Percentiles rank a stretch among this genome's conserved stretches.
Evolutionary conservation across 2,329 filamentous ascomycete genomes (phyloP).

Genomic region (Trichophyton simii): DNA sequence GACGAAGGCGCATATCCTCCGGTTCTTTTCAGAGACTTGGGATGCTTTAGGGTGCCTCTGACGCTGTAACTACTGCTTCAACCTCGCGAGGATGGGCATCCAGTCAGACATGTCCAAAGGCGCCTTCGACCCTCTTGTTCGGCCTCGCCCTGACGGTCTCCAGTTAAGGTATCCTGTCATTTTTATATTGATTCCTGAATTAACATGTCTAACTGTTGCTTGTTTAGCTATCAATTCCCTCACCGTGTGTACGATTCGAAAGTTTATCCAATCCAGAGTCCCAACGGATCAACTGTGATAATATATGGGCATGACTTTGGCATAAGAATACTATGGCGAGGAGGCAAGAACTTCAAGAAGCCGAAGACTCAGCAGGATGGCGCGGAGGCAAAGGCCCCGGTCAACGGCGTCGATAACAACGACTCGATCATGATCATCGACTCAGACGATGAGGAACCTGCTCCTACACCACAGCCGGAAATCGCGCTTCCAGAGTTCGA

Average conservation of each 20-base stretch:
- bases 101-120: not conserved
- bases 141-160: constrained; percentile 28
- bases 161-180: constrained; percentile 29
- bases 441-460: constrained; percentile 43
- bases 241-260: constrained; percentile 45
- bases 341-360: constrained; percentile 40
- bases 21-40: not conserved
- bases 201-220: not conserved
- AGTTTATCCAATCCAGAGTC: constrained; percentile 45
- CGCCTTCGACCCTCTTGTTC: constrained; percentile 24
- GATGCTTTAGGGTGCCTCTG: not conserved
- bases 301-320: constrained; percentile 49
- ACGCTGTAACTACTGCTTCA: not conserved
- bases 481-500: constrained; percentile 33
- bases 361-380: constrained; percentile 14
- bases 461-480: constrained; percentile 21
- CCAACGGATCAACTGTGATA: constrained; percentile 50
- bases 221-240: constrained; percentile 45
- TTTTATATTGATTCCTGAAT: not conserved
- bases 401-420: constrained; percentile 29
- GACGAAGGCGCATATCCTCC: not conserved
- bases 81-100: not conserved
- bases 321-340: constrained; percentile 48
- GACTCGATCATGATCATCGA: constrained; percentile 45
- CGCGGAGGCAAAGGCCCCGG: constrained; percentile 20